A percentile compares a stretch with the other conserved stretches of the same genome.
Conservation (phyloP, 371 early-diverging fungal species). For the Chytridium lagenaria region DNA sequence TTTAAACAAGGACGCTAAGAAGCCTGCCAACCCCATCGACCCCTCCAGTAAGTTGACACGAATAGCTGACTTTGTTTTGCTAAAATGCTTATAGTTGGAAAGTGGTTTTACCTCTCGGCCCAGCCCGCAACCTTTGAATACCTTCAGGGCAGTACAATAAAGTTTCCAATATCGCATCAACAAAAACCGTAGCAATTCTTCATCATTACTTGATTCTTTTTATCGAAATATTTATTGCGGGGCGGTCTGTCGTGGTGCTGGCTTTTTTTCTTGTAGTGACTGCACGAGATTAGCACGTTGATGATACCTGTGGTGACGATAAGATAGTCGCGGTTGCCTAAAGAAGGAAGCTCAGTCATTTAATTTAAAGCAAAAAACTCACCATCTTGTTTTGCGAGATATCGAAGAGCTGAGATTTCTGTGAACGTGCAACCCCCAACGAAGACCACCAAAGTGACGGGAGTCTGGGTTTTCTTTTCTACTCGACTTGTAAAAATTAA, state of each 20-base stretch:
- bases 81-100: constrained; percentile 70
- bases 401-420: not conserved
- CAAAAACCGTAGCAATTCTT: too few species aligned
- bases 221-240: not conserved
- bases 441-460: not conserved
- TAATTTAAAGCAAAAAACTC: too few species aligned
- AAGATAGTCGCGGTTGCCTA: not conserved
- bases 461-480: not conserved
- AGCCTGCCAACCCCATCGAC: constrained; percentile 58
- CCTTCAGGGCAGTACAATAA: too few species aligned
- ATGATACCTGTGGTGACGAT: not conserved
- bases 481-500: constrained; percentile 55
- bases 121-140: constrained; percentile 46
- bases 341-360: not conserved
- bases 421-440: not conserved
- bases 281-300: not conserved
- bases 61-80: not conserved
- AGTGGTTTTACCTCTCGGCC: constrained; percentile 93
- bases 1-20: constrained; percentile 31
- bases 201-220: too few species aligned
- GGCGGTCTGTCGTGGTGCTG: not conserved
- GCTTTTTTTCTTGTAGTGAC: not conserved
- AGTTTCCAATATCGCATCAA: too few species aligned
- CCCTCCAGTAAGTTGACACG: constrained; percentile 47
- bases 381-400: not conserved